phyloP scores from a whole-genome alignment of 768 basidiomycete genomes.

The Candolleomyces efflorescens region DNA sequence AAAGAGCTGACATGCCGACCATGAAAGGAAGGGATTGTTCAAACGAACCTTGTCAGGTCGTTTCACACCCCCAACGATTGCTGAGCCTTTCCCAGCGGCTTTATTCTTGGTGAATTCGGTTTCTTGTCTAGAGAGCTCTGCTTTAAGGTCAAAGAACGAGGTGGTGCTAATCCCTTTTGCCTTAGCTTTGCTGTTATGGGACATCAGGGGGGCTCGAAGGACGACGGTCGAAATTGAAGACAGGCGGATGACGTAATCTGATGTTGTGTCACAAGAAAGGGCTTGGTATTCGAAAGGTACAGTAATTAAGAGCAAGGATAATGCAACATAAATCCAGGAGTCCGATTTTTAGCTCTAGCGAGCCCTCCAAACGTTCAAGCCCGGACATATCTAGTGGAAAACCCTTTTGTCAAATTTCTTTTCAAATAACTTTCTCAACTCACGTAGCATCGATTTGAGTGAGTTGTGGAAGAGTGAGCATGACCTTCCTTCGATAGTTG shows the following conservation, averaged over 20 bases:
- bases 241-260: neutral
- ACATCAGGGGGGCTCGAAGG: conserved; percentile 23
- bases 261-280: too few species aligned
- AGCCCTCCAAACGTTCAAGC: neutral
- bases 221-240: neutral
- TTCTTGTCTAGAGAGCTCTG: conserved; percentile 62
- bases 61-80: conserved; percentile 58
- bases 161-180: conserved; percentile 66
- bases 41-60: conserved; percentile 60
- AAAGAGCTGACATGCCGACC: neutral
- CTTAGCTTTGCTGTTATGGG: conserved; percentile 55
- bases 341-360: neutral
- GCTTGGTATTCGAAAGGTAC: too few species aligned
- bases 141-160: conserved; percentile 82
- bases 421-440: conserved; percentile 26
- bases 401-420: neutral
- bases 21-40: neutral
- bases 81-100: conserved; percentile 48
- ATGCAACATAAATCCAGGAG: too few species aligned
- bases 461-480: conserved; percentile 81
- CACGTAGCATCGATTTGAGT: conserved; percentile 96
- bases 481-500: conserved; percentile 85
- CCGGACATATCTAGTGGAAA: conserved; percentile 1
- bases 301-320: neutral
- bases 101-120: conserved; percentile 56